Conservation (phyloP, 805 yeast genomes). For the Metschnikowia sp. region DNA sequence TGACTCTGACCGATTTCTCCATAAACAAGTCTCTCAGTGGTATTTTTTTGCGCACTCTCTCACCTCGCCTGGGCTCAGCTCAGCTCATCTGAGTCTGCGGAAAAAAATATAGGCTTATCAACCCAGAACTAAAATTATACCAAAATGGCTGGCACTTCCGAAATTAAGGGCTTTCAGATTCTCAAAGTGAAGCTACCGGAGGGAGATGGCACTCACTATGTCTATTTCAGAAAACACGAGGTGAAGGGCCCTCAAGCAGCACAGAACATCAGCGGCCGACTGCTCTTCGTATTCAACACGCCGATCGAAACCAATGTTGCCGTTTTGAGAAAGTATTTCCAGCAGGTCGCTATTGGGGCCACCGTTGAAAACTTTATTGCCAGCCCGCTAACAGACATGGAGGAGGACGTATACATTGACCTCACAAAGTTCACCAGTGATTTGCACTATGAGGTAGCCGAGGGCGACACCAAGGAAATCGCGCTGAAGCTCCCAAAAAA, state of each 20-base stretch:
- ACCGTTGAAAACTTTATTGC: conserved; percentile 48
- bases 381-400: conserved; percentile 37
- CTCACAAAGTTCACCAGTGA: conserved; percentile 60
- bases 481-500: conserved; percentile 60
- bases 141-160: conserved; percentile 23
- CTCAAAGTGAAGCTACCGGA: conserved; percentile 46
- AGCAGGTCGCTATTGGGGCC: conserved; percentile 59
- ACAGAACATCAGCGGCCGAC: conserved; percentile 28
- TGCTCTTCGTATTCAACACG: conserved; percentile 73
- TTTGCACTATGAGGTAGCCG: conserved; percentile 31
- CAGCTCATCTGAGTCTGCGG: conserved; percentile 1
- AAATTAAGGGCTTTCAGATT: conserved; percentile 57
- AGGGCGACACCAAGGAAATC: conserved; percentile 23
- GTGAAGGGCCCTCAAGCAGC: conserved; percentile 29
- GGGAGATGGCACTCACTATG: conserved; percentile 46
- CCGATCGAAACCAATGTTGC: conserved; percentile 60
- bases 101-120: neutral
- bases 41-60: neutral
- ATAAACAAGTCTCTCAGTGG: neutral
- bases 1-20: no score
- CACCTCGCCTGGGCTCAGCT: neutral
- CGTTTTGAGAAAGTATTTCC: conserved; percentile 54
- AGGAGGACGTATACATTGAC: conserved; percentile 45
- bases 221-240: conserved; percentile 65
- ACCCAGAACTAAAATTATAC: neutral